phyloP scores from a whole-genome alignment of 768 basidiomycete species.

The Hebeloma cylindrosporum region DNA sequence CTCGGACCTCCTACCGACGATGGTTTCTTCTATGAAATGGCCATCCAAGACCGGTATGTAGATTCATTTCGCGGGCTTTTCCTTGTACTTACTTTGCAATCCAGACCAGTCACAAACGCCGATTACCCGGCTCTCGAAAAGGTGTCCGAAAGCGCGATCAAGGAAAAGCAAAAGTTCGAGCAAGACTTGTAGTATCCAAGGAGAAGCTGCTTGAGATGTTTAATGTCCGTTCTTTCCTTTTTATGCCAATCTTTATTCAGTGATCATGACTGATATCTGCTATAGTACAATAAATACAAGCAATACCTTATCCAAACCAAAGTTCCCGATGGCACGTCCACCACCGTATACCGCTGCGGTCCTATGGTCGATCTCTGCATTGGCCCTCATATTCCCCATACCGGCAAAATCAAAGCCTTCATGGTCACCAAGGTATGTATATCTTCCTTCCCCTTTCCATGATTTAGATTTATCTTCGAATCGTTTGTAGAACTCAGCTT shows the following conservation, averaged over 20 bases:
- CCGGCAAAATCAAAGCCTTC: constrained; percentile 95
- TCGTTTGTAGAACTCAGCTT: constrained; percentile 79
- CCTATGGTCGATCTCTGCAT: constrained; percentile 98
- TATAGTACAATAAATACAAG: constrained; percentile 98
- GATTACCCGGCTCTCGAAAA: constrained; percentile 93
- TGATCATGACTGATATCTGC: neutral
- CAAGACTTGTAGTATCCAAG: constrained; percentile 89
- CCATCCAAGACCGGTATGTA: constrained; percentile 72
- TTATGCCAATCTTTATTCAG: constrained; percentile 6
- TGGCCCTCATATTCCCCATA: constrained; percentile 97
- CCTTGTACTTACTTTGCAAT: constrained; percentile 8
- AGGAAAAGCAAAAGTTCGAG: constrained; percentile 98
- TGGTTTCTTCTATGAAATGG: constrained; percentile 99
- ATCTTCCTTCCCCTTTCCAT: neutral
- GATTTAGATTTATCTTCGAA: neutral
- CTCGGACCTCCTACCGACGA: constrained; percentile 97
- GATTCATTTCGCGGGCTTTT: too few species aligned
- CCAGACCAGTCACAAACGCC: constrained; percentile 69
- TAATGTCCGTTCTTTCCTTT: constrained; percentile 51
- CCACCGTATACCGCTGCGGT: constrained; percentile 98
- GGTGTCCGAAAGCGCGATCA: constrained; percentile 81
- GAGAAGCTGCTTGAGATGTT: constrained; percentile 98
- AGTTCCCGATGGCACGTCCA: constrained; percentile 93
- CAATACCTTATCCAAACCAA: constrained; percentile 93
- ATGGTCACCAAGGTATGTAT: constrained; percentile 90